Conservation (phyloP, 495 filamentous ascomycete species). For the Lasiosphaeris hirsuta region DNA sequence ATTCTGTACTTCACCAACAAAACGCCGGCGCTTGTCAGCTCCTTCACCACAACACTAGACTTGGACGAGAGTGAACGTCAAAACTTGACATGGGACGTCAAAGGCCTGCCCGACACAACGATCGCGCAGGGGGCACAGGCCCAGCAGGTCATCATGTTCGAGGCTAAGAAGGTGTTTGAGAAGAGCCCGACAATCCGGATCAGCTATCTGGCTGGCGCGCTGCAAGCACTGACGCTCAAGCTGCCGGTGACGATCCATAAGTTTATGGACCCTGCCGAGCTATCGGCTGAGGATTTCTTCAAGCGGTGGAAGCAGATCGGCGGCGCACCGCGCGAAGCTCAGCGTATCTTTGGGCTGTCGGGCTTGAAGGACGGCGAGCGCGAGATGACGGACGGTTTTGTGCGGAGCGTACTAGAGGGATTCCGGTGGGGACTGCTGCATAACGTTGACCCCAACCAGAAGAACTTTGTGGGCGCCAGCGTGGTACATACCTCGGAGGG, state of each 20-base stretch:
- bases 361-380: constrained; percentile 47
- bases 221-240: constrained; percentile 89
- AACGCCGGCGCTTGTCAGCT: constrained; percentile 73
- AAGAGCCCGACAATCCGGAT: constrained; percentile 89
- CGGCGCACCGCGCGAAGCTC: constrained; percentile 77
- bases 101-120: constrained; percentile 80
- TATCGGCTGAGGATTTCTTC: constrained; percentile 91
- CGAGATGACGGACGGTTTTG: constrained; percentile 55
- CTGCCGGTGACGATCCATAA: constrained; percentile 87
- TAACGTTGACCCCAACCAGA: constrained; percentile 81
- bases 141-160: constrained; percentile 92
- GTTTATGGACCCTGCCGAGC: constrained; percentile 87
- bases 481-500: constrained; percentile 78
- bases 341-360: constrained; percentile 71
- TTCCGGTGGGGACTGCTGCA: constrained; percentile 87
- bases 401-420: constrained; percentile 65
- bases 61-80: constrained; percentile 65
- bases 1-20: constrained; percentile 97
- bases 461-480: constrained; percentile 91
- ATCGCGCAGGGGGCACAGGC: constrained; percentile 73
- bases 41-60: constrained; percentile 91
- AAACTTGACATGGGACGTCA: constrained; percentile 75
- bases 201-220: constrained; percentile 86
- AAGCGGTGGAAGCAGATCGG: constrained; percentile 99
- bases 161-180: constrained; percentile 74